Evolutionary conservation across 2,329 filamentous ascomycete species (phyloP), one percentile per base, ranked within the genome.

Genomic region (Tolypocladium guangdongense): DNA sequence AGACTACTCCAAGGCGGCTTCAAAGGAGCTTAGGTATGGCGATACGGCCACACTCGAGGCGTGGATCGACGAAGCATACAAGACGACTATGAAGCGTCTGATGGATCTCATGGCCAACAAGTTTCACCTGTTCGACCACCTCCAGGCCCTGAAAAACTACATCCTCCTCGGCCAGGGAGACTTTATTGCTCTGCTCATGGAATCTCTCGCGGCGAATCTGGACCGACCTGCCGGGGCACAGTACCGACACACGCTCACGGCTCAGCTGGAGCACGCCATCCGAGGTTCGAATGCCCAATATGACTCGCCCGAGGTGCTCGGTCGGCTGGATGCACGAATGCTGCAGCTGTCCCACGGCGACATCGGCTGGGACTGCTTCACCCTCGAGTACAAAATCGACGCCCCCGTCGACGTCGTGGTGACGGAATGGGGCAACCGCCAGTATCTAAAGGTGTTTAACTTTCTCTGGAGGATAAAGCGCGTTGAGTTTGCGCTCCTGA

Each of bases 291-390:
- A 97, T 66, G 95, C 93, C 7, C 95, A 99, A 68, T 95, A 90
- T 66, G 93, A 99, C 69, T 87, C 87, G 4, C 82, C 89, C 1
- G 95, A 99, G 65, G 91, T 99, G 6, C 81, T 99, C 32, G 84
- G 90, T 6, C 83, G 93, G 12, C 80, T 99, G 4, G 93, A 99
- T 69, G 92, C 93, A n/a, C 88, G 95, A 57, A 97, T 99, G 92
- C 79, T 99, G 41, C 92, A 97, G 71, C 80, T 97, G 7, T 95
- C 88, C 10, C 91, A 96, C 62, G 93, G 93, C 51, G 93, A 99
- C 63, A 97, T 96, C 52, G 93, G 93, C 50, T 99, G 93, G 93
- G 93, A 99, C 66, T 96, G 95, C 66, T 99, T 99, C 71, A 99
- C 93, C 0, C 82, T 99, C 10, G 95, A 99, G 68, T 99, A 99